Evolutionary conservation across 148 eudicot genomes (phyloP).

Genomic region (Salicornia ramosissima): DNA sequence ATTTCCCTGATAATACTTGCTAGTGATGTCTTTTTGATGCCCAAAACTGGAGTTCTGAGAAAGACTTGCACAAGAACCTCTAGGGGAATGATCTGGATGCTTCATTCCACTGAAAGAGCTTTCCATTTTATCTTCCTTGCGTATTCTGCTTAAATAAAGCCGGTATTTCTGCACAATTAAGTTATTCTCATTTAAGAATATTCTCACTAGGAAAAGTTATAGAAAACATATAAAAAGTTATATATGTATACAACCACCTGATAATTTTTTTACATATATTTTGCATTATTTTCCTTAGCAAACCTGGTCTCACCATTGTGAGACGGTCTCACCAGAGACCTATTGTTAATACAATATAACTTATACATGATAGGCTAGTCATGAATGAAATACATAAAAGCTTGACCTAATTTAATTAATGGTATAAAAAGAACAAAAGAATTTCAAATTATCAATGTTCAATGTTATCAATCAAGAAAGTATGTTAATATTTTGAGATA

Average conservation of each 20-base stretch:
- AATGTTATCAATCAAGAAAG: background rate
- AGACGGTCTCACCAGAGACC: too few relatives aligned
- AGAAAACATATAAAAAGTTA: too few relatives aligned
- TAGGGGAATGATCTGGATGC: conserved; percentile 44
- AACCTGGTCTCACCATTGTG: too few relatives aligned
- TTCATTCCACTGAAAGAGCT: conserved; percentile 41
- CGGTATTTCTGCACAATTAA: conserved; percentile 82
- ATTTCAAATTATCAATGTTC: too few relatives aligned
- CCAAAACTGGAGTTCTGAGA: conserved; percentile 35
- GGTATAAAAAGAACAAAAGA: background rate
- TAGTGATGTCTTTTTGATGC: conserved; percentile 36
- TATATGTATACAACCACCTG: too few relatives aligned
- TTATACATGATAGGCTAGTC: background rate
- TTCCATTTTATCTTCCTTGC: conserved; percentile 54
- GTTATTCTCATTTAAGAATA: conserved; percentile 16
- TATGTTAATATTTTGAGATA: background rate
- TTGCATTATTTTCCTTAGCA: too few relatives aligned
- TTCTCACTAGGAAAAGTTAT: too few relatives aligned
- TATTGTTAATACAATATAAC: too few relatives aligned
- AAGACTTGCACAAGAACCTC: conserved; percentile 36
- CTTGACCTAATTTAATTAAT: background rate
- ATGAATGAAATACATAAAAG: background rate
- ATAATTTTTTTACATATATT: too few relatives aligned
- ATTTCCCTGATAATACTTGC: conserved; percentile 29
- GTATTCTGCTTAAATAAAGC: conserved; percentile 72